A percentile compares a stretch with the other conserved stretches of the same genome.
These are phyloP conservation scores for Ogataea corticis DNA, from an alignment of 805 yeast genomes.

Conservation along the genomic window DNA sequence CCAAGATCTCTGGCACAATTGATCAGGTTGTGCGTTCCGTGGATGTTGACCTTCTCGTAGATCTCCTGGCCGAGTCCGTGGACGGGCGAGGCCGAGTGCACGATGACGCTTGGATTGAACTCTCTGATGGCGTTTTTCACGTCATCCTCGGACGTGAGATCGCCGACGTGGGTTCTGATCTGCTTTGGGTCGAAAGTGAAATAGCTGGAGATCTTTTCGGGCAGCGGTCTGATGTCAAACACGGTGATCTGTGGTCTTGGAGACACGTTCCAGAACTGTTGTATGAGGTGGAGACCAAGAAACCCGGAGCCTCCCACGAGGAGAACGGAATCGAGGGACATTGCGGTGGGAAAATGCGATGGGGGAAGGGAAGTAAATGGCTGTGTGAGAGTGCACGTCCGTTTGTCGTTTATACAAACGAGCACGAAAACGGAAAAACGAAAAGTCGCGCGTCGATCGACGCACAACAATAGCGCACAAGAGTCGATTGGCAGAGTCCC, in stretches of 20 bases:
- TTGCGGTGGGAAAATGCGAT: conserved; percentile 1
- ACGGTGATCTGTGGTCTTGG: conserved; percentile 79
- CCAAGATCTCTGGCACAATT: conserved; percentile 53
- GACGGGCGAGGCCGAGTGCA: conserved; percentile 96
- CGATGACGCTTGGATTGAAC: conserved; percentile 71
- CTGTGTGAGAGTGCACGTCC: background rate
- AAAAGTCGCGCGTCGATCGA: background rate
- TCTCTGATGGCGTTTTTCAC: conserved; percentile 59
- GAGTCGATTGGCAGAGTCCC: background rate
- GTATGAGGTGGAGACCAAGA: conserved; percentile 86
- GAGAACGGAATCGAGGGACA: conserved; percentile 57
- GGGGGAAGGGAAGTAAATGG: background rate
- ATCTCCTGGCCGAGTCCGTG: conserved; percentile 83
- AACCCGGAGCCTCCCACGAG: conserved; percentile 97
- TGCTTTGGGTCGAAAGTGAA: conserved; percentile 69
- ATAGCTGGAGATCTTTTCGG: conserved; percentile 64
- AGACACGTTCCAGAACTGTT: conserved; percentile 67
- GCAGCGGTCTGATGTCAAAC: conserved; percentile 88
- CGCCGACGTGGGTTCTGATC: conserved; percentile 74
- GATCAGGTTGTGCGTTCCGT: conserved; percentile 79
- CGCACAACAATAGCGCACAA: background rate
- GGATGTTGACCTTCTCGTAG: conserved; percentile 86
- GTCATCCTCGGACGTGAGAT: conserved; percentile 73
- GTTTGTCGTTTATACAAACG: background rate
- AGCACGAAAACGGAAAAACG: background rate